Percentiles rank a stretch among this genome's conserved stretches.
Conservation (phyloP, 345 rosid species). For the Eucalyptus coolabah region DNA sequence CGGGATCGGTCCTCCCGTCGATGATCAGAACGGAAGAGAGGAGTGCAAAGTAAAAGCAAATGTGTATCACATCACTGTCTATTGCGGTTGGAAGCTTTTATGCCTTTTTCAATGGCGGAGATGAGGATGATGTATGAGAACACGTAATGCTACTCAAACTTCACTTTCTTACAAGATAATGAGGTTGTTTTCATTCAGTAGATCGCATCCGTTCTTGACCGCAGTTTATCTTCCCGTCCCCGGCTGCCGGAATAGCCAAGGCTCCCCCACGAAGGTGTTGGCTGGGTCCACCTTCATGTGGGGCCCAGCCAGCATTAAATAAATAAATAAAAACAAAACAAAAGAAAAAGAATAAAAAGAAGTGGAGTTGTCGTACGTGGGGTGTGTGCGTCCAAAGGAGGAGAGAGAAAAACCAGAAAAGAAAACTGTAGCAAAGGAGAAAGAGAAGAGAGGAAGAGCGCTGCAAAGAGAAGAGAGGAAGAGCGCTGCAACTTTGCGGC, state of each 20-base stretch:
- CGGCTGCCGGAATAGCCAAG: neutral
- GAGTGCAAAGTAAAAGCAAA: neutral
- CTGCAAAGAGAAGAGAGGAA: no score
- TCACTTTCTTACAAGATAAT: neutral
- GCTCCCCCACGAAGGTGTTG: neutral
- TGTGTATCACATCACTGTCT: neutral
- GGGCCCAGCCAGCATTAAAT: no score
- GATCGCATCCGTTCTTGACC: neutral
- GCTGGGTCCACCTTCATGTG: no score
- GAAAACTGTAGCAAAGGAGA: no score
- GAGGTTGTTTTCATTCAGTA: neutral
- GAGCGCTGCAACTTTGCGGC: no score
- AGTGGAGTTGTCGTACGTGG: no score
- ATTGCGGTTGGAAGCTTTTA: neutral
- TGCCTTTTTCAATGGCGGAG: neutral
- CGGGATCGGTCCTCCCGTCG: neutral
- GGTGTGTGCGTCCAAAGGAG: no score
- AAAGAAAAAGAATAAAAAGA: no score
- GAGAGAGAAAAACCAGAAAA: no score
- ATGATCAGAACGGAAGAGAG: neutral
- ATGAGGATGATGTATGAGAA: neutral
- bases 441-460: no score
- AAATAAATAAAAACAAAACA: no score
- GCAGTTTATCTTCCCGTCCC: neutral
- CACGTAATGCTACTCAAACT: neutral